A percentile compares a stretch with the other conserved stretches of the same genome.
phyloP scores from a whole-genome alignment of 2,329 filamentous ascomycete species.

The Grosmannia huntii region DNA sequence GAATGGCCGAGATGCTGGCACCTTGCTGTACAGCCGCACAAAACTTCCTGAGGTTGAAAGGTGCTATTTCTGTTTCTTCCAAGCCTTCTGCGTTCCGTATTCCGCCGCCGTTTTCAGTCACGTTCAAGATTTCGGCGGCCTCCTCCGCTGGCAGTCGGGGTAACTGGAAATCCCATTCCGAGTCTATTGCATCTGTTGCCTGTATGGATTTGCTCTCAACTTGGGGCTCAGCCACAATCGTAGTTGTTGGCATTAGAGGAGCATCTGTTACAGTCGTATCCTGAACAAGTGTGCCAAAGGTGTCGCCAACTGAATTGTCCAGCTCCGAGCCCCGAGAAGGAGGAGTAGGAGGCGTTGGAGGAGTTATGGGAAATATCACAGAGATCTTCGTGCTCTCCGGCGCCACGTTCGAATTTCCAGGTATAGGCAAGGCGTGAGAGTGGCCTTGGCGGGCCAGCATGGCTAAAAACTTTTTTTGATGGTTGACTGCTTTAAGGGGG shows the following conservation, averaged over 20 bases:
- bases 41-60: background rate
- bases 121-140: background rate
- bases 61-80: background rate
- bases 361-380: background rate
- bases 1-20: background rate
- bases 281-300: background rate
- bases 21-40: slow-evolving; percentile 3
- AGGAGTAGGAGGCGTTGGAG: background rate
- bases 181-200: background rate
- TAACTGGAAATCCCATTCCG: slow-evolving; percentile 2
- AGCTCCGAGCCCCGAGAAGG: background rate
- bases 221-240: background rate
- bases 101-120: background rate
- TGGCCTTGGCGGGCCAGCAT: slow-evolving; percentile 1
- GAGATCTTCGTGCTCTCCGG: background rate
- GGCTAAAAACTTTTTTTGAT: background rate
- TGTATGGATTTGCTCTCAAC: background rate
- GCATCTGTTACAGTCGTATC: background rate
- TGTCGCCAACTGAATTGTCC: background rate
- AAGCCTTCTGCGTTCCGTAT: background rate
- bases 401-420: background rate
- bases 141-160: slow-evolving; percentile 2
- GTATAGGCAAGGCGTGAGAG: background rate
- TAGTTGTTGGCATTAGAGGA: background rate
- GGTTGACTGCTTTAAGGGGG: background rate